phyloP scores from a whole-genome alignment of 1,284 basidiomycete species.

The Microbotryum silenes-acaulis region DNA sequence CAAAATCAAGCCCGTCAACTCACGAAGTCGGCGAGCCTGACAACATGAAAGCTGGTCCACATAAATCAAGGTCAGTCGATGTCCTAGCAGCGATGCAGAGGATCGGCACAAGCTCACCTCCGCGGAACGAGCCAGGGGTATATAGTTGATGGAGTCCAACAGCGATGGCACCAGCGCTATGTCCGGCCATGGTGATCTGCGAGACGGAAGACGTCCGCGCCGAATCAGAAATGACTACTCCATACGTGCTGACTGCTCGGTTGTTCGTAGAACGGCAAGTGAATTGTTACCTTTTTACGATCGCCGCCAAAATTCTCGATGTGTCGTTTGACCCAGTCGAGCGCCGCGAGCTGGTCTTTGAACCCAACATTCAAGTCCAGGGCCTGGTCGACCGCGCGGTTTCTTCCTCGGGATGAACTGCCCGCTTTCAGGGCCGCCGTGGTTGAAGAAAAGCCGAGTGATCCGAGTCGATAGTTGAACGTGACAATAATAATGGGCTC shows the following conservation, averaged over 20 bases:
- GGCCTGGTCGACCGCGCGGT: constrained; percentile 2
- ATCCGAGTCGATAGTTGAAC: constrained; percentile 29
- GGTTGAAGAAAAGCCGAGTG: constrained; percentile 27
- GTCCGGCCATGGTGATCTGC: constrained; percentile 25
- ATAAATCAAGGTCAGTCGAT: too few species aligned
- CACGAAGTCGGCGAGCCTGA: constrained; percentile 29
- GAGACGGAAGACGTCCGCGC: background rate
- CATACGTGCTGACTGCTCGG: too few species aligned
- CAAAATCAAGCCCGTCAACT: background rate
- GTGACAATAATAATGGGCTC: constrained; percentile 24
- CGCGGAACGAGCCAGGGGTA: constrained; percentile 19
- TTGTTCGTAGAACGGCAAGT: too few species aligned
- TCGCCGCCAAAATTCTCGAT: constrained; percentile 26
- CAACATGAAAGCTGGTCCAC: constrained; percentile 26
- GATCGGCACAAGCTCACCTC: too few species aligned
- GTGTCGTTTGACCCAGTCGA: constrained; percentile 22
- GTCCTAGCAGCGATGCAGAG: too few species aligned
- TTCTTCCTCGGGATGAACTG: constrained; percentile 20
- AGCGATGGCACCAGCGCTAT: constrained; percentile 28
- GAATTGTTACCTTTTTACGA: constrained; percentile 3
- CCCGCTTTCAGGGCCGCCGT: constrained; percentile 5
- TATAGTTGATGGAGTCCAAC: constrained; percentile 32
- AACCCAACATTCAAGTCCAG: constrained; percentile 30
- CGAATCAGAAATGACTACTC: background rate
- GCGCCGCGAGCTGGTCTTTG: constrained; percentile 28